Base-by-base conservation (phyloP, 2,329 filamentous ascomycete species). In the Colletotrichum zoysiae region DNA sequence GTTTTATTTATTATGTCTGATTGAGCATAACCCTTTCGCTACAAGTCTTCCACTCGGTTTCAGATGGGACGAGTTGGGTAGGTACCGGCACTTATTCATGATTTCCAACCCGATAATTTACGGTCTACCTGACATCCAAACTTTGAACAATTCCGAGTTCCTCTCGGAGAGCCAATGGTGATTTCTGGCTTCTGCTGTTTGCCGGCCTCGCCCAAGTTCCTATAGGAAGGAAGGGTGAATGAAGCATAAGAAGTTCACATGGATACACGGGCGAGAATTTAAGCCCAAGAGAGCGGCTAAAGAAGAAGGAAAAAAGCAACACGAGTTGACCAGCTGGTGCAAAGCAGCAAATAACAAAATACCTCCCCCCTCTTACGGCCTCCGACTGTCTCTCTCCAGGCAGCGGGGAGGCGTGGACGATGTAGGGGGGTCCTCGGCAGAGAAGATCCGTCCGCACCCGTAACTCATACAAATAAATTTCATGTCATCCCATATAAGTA, bases 391-490 rank as follows among this genome's bases (percentile, higher is more conserved):
- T 50, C 48, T 42, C 46, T 48, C 48, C 46, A 23, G 16, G 35
- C n/a, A 44, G 35, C 33, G 9, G 18, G 18, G 46, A 68, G 58
- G 53, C 44, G 20, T 40, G 33, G 46, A 30, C 33, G 12, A 40
- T 51, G 59, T 51, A 38, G 51, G 44, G 44, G 30, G 58, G 51
- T 30, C 16, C 7, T 46, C 33, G 20, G 20, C 20, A 5, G 12
- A 57, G 12, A 23, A 57, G 40, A 40, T n/a, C 62, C 62, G 38
- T 23, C 7, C 38, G 44, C 23, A 38, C 59, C 69, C 35, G 40
- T 60, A 69, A 69, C 50, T 73, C 70, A 70, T 73, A 73, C 70
- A 57, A 71, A 71, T 61, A 57, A 66, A 66, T 51, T 69, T 71
- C 69, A 64, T 64, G 33, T 71, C 69, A 71, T 40, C 59, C 69